These are phyloP conservation scores for Pleurotus tuber-regium DNA, from an alignment of 768 basidiomycete genomes.

Conservation along the genomic window DNA sequence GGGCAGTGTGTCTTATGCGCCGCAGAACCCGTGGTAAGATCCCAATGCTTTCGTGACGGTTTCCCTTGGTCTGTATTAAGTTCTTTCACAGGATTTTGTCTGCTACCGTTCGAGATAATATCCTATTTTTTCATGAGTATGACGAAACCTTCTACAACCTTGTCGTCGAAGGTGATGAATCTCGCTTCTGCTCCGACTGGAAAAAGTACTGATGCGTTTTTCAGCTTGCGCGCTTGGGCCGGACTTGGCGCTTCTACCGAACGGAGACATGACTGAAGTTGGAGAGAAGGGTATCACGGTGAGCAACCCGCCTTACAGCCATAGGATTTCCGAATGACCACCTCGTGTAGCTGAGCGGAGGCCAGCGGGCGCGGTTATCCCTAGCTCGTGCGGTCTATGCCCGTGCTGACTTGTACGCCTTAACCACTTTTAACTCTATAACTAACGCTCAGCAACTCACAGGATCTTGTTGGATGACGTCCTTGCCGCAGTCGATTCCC, in stretches of 20 bases:
- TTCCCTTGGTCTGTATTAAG: too few relatives aligned
- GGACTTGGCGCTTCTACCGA: slow-evolving; percentile 74
- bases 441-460: not conserved
- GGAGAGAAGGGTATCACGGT: slow-evolving; percentile 86
- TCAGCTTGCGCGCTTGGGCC: slow-evolving; percentile 81
- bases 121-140: slow-evolving; percentile 86
- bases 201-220: not conserved
- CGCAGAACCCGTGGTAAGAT: slow-evolving; percentile 80
- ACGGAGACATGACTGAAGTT: slow-evolving; percentile 84
- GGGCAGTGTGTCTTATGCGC: slow-evolving; percentile 78
- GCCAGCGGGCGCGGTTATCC: slow-evolving; percentile 79
- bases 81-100: slow-evolving; percentile 79
- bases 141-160: slow-evolving; percentile 82
- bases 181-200: not conserved
- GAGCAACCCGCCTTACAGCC: too few relatives aligned
- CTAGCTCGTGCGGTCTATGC: slow-evolving; percentile 91
- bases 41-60: too few relatives aligned
- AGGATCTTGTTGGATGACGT: slow-evolving; percentile 88
- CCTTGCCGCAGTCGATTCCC: slow-evolving; percentile 81
- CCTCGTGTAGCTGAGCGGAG: slow-evolving; percentile 75
- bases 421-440: not conserved
- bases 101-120: slow-evolving; percentile 85
- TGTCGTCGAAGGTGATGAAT: slow-evolving; percentile 66
- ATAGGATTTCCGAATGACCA: too few relatives aligned
- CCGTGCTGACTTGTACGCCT: slow-evolving; percentile 77